Evolutionary conservation across 352 stramenopile genomes (phyloP).

Genomic region (Pythium brachiatum): DNA sequence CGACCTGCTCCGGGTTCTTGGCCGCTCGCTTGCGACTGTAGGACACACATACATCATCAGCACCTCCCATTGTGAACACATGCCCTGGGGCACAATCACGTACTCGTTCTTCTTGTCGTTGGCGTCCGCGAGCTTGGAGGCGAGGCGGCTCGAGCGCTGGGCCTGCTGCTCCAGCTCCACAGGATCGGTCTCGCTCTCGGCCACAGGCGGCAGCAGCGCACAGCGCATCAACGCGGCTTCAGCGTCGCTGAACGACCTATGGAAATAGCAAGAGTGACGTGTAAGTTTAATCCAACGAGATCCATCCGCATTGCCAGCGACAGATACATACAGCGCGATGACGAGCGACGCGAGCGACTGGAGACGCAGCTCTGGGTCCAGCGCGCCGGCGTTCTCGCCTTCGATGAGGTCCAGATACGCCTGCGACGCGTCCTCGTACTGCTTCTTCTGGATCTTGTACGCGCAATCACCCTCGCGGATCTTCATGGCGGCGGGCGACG

Average conservation of each 20-base stretch:
- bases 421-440: slow-evolving; percentile 60
- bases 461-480: slow-evolving; percentile 77
- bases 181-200: slow-evolving; percentile 54
- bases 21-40: slow-evolving; percentile 60
- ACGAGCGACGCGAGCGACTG: slow-evolving; percentile 75
- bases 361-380: slow-evolving; percentile 71
- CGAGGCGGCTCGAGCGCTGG: slow-evolving; percentile 55
- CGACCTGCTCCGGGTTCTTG: slow-evolving; percentile 71
- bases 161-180: slow-evolving; percentile 65
- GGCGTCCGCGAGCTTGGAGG: slow-evolving; percentile 53
- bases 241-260: slow-evolving; percentile 72
- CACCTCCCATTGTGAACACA: no score
- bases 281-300: background rate
- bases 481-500: slow-evolving; percentile 58
- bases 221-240: slow-evolving; percentile 61
- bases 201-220: slow-evolving; percentile 54
- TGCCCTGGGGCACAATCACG: slow-evolving; percentile 26
- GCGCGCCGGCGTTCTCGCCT: slow-evolving; percentile 46
- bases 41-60: slow-evolving; percentile 10
- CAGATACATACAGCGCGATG: slow-evolving; percentile 56
- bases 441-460: slow-evolving; percentile 78
- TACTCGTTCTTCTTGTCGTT: slow-evolving; percentile 83
- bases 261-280: background rate
- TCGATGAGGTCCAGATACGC: slow-evolving; percentile 73
- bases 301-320: background rate